Evolutionary conservation across 441 rosid species (phyloP), one percentile per base, ranked within the genome.

Genomic region (Sinapis alba): DNA sequence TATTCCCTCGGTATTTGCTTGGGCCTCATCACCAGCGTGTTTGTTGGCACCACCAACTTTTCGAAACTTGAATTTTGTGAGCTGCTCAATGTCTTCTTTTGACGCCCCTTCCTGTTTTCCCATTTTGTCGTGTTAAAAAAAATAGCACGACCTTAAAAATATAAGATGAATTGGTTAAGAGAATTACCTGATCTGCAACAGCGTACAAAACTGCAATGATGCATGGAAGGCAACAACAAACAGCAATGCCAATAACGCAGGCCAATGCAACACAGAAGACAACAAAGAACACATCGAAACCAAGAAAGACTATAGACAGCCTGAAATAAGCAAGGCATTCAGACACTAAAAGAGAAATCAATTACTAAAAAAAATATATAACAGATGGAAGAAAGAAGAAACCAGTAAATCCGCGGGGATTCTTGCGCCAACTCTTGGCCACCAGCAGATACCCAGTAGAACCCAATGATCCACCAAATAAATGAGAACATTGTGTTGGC

Each of bases 391-490:
- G 57, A 20, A 60, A 64, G 38, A 62, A 81, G 89, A 74, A 79
- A 91, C 99, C 98, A 95, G 83, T 92, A 95, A 69, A 95, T 92
- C 83, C 84, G 95, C 1, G 91, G 95, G 71, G 96, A 89, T 71
- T 68, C 82, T 43, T 41, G 86, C 26, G 92, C 89, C 80, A 95
- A 77, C 57, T 80, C 76, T 84, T 91, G 94, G 74, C 92, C 93
- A 74, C 96, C 96, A 19, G 94, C 92, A 71, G 98, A 91, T 32
- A 95, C 90, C 99, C 99, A 95, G 80, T 91, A 95, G 84, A 93
- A 95, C 27, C 98, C 99, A 83, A 93, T 85, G 87, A 92, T 91
- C 99, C 99, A 95, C 99, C 99, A 95, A 75, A 95, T 81, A 81
- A 93, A 92, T 0, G 98, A 95, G 75, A 95, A 88, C 95, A 93